A percentile compares a stretch with the other conserved stretches of the same genome.
Conservation (phyloP, 768 basidiomycete species). For the Macrolepiota fuliginosa region DNA sequence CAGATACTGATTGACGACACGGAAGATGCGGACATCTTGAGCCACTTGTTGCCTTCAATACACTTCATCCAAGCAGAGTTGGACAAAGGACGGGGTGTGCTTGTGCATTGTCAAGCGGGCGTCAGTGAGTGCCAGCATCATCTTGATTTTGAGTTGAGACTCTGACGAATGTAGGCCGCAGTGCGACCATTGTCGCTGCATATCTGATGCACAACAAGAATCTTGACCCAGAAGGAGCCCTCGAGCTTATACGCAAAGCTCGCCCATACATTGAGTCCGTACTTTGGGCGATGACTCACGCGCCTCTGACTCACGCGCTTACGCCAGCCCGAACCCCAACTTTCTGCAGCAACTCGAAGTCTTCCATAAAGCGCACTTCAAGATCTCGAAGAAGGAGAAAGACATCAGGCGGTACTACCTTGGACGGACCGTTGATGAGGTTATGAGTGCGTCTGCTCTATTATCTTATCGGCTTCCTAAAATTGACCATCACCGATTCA, state of each 20-base stretch:
- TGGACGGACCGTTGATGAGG: constrained; percentile 67
- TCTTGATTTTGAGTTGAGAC: neutral
- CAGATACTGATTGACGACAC: constrained; percentile 81
- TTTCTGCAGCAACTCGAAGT: constrained; percentile 81
- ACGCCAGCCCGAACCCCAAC: constrained; percentile 77
- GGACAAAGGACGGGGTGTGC: constrained; percentile 69
- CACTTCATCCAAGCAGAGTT: constrained; percentile 82
- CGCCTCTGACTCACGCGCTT: no score
- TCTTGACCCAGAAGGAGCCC: constrained; percentile 54
- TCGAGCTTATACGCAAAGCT: constrained; percentile 63
- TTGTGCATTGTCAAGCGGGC: constrained; percentile 91
- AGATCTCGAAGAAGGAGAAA: constrained; percentile 65
- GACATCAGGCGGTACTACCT: constrained; percentile 81
- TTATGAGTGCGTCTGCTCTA: constrained; percentile 62
- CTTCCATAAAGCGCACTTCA: constrained; percentile 71
- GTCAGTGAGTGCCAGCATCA: constrained; percentile 57
- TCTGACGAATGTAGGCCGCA: constrained; percentile 54
- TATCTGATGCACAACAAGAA: constrained; percentile 80
- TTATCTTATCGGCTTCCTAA: constrained; percentile 8
- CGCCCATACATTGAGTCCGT: constrained; percentile 73
- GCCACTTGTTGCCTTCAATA: constrained; percentile 75
- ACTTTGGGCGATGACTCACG: neutral
- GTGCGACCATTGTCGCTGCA: constrained; percentile 82
- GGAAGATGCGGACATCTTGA: constrained; percentile 72
- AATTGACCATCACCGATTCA: neutral